A percentile compares a stretch with the other conserved stretches of the same genome.
Conservation (phyloP, 192 early-diverging fungal species). For the Backusella liffmaniae region DNA sequence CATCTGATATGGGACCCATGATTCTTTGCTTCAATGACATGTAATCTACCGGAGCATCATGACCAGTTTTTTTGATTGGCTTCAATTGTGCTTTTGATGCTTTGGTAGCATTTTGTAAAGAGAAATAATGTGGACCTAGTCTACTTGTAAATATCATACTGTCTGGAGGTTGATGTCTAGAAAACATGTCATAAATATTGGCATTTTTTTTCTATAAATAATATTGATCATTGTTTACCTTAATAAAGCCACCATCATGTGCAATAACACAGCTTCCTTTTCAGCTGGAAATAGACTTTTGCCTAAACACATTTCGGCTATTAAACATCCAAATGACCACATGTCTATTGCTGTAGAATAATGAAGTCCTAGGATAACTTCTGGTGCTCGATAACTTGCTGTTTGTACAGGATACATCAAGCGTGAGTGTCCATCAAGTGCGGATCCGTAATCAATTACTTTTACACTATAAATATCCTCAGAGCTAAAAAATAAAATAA, state of each 20-base stretch:
- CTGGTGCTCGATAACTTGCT: constrained; percentile 93
- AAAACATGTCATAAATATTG: not conserved
- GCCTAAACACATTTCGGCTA: constrained; percentile 91
- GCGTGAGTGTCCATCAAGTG: constrained; percentile 81
- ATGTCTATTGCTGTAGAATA: constrained; percentile 96
- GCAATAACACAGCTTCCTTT: constrained; percentile 92
- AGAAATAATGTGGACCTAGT: not conserved
- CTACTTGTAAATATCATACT: constrained; percentile 68
- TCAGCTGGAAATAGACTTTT: constrained; percentile 92
- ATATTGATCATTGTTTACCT: constrained; percentile 47
- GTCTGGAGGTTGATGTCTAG: constrained; percentile 57
- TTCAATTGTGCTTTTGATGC: not conserved
- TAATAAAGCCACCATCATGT: constrained; percentile 88
- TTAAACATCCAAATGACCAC: constrained; percentile 99
- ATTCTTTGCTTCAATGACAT: not conserved
- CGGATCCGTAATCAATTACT: constrained; percentile 98
- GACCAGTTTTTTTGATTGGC: not conserved
- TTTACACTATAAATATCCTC: constrained; percentile 91
- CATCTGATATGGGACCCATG: not conserved
- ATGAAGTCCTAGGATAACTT: constrained; percentile 90
- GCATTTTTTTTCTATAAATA: not conserved
- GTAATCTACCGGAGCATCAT: not conserved
- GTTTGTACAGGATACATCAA: constrained; percentile 98
- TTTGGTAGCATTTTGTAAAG: not conserved
- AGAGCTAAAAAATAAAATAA: constrained; percentile 46